Evolutionary conservation across 208 protist genomes (phyloP).

Genomic region (Herpetomonas tarakana): DNA sequence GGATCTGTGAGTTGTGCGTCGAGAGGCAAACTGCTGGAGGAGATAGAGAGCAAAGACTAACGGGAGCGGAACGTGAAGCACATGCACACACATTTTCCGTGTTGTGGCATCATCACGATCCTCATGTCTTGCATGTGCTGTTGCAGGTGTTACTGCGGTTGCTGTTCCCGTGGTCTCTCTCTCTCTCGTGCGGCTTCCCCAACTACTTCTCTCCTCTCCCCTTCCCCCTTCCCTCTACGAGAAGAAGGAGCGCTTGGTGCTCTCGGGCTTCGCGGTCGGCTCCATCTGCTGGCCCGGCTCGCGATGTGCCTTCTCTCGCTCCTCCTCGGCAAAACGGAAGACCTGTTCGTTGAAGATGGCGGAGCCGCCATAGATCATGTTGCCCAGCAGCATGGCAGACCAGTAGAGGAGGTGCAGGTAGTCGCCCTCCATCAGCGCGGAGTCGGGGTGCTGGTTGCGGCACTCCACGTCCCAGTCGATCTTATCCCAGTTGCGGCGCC

Average conservation of each 20-base stretch:
- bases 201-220: no score
- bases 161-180: no score
- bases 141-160: no score
- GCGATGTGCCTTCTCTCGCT: constrained; percentile 9
- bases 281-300: constrained; percentile 21
- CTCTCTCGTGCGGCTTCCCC: no score
- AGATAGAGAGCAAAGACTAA: no score
- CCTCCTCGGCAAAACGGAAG: constrained; percentile 2
- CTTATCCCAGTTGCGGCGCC: constrained; percentile 43
- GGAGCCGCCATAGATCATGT: constrained; percentile 28
- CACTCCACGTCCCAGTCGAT: constrained; percentile 63
- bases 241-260: constrained; percentile 21
- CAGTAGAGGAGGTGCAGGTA: constrained; percentile 64
- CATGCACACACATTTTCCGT: no score
- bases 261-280: constrained; percentile 19
- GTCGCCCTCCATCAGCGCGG: constrained; percentile 42
- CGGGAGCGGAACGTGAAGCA: no score
- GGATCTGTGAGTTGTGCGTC: no score
- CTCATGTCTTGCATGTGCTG: no score
- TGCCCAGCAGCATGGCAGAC: constrained; percentile 46
- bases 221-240: no score
- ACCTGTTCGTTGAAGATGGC: constrained; percentile 45
- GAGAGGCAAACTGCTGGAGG: no score
- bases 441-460: constrained; percentile 39
- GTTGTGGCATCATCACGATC: no score